Evolutionary conservation across 169 alveolate species (phyloP).

Genomic region (Plasmodium malariae): DNA sequence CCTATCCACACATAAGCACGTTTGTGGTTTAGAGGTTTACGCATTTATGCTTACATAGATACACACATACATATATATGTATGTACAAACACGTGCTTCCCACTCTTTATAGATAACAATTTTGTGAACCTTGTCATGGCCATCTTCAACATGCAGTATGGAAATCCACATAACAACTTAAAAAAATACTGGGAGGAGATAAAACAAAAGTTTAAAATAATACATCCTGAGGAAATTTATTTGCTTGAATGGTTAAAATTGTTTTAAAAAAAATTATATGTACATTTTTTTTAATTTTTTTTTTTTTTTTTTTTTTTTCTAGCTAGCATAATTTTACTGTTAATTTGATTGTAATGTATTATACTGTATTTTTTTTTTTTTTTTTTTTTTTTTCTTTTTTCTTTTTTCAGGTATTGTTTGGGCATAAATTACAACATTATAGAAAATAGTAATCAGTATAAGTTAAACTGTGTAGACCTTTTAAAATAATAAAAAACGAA

Average conservation of each 20-base stretch:
- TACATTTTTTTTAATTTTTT: no score
- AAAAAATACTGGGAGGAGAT: constrained; percentile 52
- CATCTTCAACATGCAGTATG: constrained; percentile 64
- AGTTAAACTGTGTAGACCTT: constrained; percentile 76
- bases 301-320: background rate
- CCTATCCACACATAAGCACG: background rate
- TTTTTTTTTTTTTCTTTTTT: background rate
- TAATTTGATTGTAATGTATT: no score
- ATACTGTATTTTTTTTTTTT: constrained; percentile 6
- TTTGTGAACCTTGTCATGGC: constrained; percentile 54
- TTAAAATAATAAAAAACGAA: constrained; percentile 34
- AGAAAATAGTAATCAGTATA: constrained; percentile 55
- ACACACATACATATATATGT: background rate
- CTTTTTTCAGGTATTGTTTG: constrained; percentile 53
- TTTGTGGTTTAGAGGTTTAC: background rate
- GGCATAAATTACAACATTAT: constrained; percentile 68
- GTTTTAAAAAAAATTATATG: background rate
- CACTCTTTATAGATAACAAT: constrained; percentile 33
- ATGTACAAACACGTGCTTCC: background rate
- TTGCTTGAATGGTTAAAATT: constrained; percentile 52
- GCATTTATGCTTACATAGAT: background rate
- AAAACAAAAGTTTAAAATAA: constrained; percentile 18
- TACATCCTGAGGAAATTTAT: constrained; percentile 54
- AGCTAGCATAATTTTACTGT: background rate
- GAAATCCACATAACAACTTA: constrained; percentile 25